These are phyloP conservation scores for Kodamaea kaohsiungensis DNA, from an alignment of 805 yeast genomes.

Conservation along the genomic window DNA sequence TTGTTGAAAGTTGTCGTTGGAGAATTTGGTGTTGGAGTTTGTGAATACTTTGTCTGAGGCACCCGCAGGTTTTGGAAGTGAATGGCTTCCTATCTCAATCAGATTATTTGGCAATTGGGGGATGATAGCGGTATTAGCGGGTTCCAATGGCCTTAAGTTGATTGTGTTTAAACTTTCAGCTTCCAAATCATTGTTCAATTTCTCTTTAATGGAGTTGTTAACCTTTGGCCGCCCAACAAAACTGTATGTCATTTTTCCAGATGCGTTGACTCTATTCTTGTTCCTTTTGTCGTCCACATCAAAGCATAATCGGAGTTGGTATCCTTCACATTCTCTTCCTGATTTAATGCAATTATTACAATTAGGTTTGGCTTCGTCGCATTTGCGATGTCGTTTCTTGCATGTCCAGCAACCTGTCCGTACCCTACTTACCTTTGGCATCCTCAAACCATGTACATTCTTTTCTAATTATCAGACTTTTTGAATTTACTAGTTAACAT, in stretches of 20 bases:
- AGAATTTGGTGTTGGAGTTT: slow-evolving; percentile 6
- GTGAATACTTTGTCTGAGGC: not conserved
- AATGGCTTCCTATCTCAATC: not conserved
- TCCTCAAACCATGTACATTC: slow-evolving; percentile 4
- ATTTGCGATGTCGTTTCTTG: slow-evolving; percentile 53
- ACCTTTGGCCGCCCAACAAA: slow-evolving; percentile 45
- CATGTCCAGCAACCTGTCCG: slow-evolving; percentile 63
- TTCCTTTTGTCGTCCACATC: slow-evolving; percentile 51
- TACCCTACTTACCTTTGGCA: slow-evolving; percentile 49
- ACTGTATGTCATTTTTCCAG: slow-evolving; percentile 40
- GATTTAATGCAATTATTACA: slow-evolving; percentile 49
- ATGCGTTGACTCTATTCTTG: slow-evolving; percentile 14
- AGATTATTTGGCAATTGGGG: not conserved
- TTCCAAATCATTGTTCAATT: not conserved
- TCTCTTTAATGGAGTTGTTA: not conserved
- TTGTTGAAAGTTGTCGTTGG: slow-evolving; percentile 21
- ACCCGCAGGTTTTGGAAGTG: not conserved
- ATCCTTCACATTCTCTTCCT: slow-evolving; percentile 51
- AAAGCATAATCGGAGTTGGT: slow-evolving; percentile 48
- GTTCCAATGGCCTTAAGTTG: not conserved
- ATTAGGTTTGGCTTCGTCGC: slow-evolving; percentile 55
- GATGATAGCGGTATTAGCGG: not conserved
- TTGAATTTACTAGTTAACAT: not conserved
- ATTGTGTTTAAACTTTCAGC: not conserved
- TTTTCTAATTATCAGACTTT: not conserved